Percentiles rank a stretch among this genome's conserved stretches.
These are phyloP conservation scores for Talaromyces verruculosus DNA, from an alignment of 2,329 filamentous ascomycete species.

Conservation along the genomic window DNA sequence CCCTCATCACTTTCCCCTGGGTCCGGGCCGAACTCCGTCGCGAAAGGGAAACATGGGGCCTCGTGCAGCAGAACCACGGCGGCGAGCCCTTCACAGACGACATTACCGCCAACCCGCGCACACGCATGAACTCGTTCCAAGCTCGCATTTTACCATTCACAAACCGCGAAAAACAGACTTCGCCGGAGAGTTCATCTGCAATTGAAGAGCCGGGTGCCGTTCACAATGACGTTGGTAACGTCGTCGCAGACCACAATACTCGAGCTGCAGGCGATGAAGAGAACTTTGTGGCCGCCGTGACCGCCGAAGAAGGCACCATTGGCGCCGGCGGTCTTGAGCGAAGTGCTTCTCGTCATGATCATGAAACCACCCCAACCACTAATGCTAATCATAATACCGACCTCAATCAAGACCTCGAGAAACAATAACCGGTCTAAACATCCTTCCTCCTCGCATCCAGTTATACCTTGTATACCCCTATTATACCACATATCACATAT, in stretches of 20 bases:
- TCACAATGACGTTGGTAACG: neutral
- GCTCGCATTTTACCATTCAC: slow-evolving; percentile 24
- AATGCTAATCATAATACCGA: slow-evolving; percentile 1
- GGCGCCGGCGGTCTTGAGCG: slow-evolving; percentile 16
- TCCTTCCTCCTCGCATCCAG: neutral
- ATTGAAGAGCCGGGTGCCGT: neutral
- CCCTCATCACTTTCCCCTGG: slow-evolving; percentile 48
- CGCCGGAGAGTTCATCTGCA: slow-evolving; percentile 4
- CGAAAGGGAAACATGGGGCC: slow-evolving; percentile 45
- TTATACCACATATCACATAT: neutral
- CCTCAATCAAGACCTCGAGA: slow-evolving; percentile 6
- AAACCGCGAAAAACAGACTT: slow-evolving; percentile 14
- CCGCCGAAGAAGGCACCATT: slow-evolving; percentile 9
- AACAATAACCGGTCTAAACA: neutral
- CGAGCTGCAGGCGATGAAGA: neutral
- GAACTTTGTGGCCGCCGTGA: neutral
- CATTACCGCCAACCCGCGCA: slow-evolving; percentile 37
- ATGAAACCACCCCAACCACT: neutral
- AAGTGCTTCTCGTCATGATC: slow-evolving; percentile 10
- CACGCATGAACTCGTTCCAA: slow-evolving; percentile 40
- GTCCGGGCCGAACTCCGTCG: slow-evolving; percentile 47
- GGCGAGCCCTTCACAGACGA: slow-evolving; percentile 42
- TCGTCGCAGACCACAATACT: neutral
- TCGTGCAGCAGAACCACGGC: slow-evolving; percentile 33
- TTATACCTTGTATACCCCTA: neutral